These are phyloP conservation scores for Trametes versicolor DNA, from an alignment of 1,284 basidiomycete species.

Conservation along the genomic window DNA sequence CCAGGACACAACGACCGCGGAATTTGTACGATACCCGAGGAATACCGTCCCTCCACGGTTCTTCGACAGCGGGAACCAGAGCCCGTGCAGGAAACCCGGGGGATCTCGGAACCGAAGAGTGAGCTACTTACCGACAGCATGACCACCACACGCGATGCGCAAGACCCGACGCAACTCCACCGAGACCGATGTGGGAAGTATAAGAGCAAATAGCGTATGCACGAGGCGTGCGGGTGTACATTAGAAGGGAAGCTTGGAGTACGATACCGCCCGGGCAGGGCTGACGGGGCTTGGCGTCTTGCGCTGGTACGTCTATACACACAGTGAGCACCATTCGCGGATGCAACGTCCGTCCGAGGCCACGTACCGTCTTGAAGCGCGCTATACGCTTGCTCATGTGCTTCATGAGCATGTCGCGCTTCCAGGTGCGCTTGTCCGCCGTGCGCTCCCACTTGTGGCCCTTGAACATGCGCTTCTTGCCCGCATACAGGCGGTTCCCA, in stretches of 20 bases:
- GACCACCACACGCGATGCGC: not conserved
- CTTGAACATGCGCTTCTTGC: conserved; percentile 85
- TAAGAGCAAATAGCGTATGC: conserved; percentile 5
- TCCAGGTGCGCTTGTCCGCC: conserved; percentile 53
- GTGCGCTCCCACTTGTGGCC: conserved; percentile 83
- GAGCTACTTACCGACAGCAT: not conserved
- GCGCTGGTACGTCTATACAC: conserved; percentile 34
- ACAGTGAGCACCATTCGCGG: conserved; percentile 6
- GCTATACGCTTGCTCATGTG: conserved; percentile 72
- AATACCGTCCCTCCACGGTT: no score
- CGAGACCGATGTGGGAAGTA: no score
- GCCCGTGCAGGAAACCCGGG: no score
- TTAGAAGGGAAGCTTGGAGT: conserved; percentile 42
- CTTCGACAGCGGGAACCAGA: no score
- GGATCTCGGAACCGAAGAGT: no score
- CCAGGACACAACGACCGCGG: no score
- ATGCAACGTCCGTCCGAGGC: not conserved
- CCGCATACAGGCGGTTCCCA: conserved; percentile 73
- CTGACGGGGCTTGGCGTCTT: conserved; percentile 39
- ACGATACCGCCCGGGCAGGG: conserved; percentile 33
- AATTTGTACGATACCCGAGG: no score
- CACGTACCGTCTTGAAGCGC: conserved; percentile 70
- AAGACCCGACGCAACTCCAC: no score
- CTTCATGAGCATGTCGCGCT: conserved; percentile 64
- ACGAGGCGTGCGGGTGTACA: conserved; percentile 21